phyloP scores from a whole-genome alignment of 75 land plant genomes.

The Cupressus sempervirens region DNA sequence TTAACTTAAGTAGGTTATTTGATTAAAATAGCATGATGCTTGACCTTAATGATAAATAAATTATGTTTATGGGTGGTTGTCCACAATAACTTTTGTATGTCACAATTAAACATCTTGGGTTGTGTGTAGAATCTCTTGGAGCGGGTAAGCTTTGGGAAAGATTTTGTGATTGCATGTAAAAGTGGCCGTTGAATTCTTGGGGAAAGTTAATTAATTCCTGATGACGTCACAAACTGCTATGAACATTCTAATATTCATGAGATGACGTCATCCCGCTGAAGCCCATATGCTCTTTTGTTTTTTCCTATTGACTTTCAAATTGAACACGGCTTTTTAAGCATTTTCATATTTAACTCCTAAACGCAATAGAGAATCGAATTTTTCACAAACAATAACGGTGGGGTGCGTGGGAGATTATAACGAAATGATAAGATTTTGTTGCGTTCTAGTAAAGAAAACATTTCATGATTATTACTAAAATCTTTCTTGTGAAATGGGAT shows the following conservation, averaged over 20 bases:
- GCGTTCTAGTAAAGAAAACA: background rate
- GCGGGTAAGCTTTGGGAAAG: background rate
- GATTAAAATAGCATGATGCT: no score
- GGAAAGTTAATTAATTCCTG: background rate
- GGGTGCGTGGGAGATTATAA: background rate
- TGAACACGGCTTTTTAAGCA: background rate
- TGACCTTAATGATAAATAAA: no score
- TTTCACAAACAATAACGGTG: background rate
- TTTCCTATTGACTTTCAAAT: background rate
- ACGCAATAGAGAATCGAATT: background rate
- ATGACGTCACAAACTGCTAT: background rate
- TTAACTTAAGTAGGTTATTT: no score
- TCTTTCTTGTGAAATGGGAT: background rate
- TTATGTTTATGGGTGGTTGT: no score
- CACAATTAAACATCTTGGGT: no score
- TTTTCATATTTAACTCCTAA: no score
- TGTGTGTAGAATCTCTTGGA: background rate
- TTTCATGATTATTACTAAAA: background rate
- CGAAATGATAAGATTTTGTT: conserved; percentile 1
- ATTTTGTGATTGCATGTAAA: no score
- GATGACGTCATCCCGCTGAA: background rate
- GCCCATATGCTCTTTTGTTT: background rate
- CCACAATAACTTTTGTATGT: no score
- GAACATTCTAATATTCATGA: background rate
- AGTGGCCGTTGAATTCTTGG: background rate